These are phyloP conservation scores for Raffaelea ambrosiae DNA, from an alignment of 2,329 filamentous ascomycete species.

Conservation along the genomic window DNA sequence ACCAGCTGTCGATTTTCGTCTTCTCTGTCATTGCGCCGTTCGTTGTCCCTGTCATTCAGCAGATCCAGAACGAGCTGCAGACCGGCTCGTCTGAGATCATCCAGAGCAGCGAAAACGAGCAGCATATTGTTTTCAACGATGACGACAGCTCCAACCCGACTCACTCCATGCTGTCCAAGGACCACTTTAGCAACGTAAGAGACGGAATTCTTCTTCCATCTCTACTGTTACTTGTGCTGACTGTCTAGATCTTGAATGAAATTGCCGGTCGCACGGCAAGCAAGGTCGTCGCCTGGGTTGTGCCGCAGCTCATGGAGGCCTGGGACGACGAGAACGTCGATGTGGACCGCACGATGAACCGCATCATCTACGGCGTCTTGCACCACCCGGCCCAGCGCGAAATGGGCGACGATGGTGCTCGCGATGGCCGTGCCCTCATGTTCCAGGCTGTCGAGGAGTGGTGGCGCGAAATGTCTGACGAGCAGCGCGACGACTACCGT, in stretches of 20 bases:
- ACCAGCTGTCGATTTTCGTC: slow-evolving; percentile 81
- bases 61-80: slow-evolving; percentile 79
- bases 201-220: slow-evolving; percentile 14
- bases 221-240: background rate
- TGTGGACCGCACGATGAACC: slow-evolving; percentile 59
- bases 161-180: slow-evolving; percentile 92
- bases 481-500: slow-evolving; percentile 59
- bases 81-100: slow-evolving; percentile 85
- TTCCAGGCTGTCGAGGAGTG: slow-evolving; percentile 73
- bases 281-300: slow-evolving; percentile 71
- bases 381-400: slow-evolving; percentile 78
- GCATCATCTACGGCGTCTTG: slow-evolving; percentile 74
- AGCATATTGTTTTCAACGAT: slow-evolving; percentile 79
- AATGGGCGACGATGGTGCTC: slow-evolving; percentile 59
- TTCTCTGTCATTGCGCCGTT: slow-evolving; percentile 89
- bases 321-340: slow-evolving; percentile 74
- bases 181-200: slow-evolving; percentile 83
- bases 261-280: slow-evolving; percentile 76
- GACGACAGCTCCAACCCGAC: slow-evolving; percentile 72
- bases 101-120: slow-evolving; percentile 71
- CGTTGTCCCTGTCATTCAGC: slow-evolving; percentile 73
- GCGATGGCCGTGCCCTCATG: slow-evolving; percentile 67
- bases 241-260: slow-evolving; percentile 60
- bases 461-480: slow-evolving; percentile 63
- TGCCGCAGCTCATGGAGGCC: slow-evolving; percentile 79